Evolutionary conservation across 192 early-diverging fungal genomes (phyloP).

Genomic region (Backusella psychrophila): DNA sequence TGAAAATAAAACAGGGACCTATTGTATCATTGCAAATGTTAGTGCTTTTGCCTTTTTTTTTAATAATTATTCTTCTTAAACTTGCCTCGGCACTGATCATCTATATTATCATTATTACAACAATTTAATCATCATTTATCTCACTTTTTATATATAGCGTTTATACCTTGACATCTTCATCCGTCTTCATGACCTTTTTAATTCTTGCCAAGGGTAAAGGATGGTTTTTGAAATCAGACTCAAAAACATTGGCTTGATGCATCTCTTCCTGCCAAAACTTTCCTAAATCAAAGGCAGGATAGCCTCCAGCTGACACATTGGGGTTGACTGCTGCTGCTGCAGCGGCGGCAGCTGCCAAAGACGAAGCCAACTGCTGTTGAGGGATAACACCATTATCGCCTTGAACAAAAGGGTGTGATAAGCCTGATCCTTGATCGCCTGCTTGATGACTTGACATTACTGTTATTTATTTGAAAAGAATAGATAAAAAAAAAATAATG

Average conservation of each 20-base stretch:
- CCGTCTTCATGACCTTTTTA: constrained; percentile 98
- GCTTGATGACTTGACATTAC: constrained; percentile 5
- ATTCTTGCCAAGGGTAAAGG: constrained; percentile 91
- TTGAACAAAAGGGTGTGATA: not conserved
- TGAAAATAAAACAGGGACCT: constrained; percentile 93
- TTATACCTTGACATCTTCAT: constrained; percentile 87
- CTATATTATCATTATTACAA: constrained; percentile 18
- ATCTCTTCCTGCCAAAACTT: constrained; percentile 76
- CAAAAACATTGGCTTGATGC: constrained; percentile 59
- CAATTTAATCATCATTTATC: not conserved
- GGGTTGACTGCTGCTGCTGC: not conserved
- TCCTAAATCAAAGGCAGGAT: constrained; percentile 39
- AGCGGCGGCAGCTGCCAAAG: not conserved
- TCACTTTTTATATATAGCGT: not conserved
- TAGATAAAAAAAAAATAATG: no score
- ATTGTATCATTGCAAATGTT: constrained; percentile 37
- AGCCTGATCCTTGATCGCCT: not conserved
- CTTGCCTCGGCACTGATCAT: constrained; percentile 60
- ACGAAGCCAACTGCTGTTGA: not conserved
- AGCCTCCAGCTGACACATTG: constrained; percentile 9
- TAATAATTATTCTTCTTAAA: constrained; percentile 18
- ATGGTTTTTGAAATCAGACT: constrained; percentile 88
- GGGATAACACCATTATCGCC: not conserved
- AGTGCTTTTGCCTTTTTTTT: no score
- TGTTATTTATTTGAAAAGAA: not conserved